These are phyloP conservation scores for Sphagnum tenellum DNA, from an alignment of 225 moss, liverwort and hornwort species.

Conservation along the genomic window DNA sequence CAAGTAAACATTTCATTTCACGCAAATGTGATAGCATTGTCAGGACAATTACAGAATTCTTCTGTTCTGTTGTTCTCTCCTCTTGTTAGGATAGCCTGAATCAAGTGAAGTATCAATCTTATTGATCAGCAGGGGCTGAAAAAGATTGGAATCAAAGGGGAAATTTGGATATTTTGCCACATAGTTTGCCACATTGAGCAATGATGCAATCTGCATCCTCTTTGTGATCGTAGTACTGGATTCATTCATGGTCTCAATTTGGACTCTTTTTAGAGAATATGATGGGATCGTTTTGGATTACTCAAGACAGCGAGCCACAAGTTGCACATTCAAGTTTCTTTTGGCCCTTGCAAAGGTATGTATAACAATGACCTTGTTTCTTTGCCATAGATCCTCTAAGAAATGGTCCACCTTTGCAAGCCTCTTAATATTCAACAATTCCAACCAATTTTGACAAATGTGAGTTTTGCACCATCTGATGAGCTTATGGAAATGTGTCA, in stretches of 20 bases:
- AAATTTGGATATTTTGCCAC: not conserved
- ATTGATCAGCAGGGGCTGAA: not conserved
- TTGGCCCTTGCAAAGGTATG: slow-evolving; percentile 60
- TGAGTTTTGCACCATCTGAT: not conserved
- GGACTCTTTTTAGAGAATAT: slow-evolving; percentile 47
- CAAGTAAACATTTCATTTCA: slow-evolving; percentile 17
- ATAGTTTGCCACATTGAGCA: not conserved
- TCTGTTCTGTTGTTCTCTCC: not conserved
- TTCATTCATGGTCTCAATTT: not conserved
- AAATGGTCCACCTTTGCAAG: not conserved
- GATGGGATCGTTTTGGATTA: slow-evolving; percentile 88
- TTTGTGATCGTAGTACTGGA: not conserved
- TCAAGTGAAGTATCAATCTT: not conserved
- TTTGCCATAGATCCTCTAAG: not conserved
- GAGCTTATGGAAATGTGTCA: no score
- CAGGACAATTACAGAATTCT: not conserved
- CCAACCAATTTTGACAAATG: not conserved
- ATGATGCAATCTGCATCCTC: not conserved
- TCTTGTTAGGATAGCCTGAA: not conserved
- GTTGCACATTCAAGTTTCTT: slow-evolving; percentile 51
- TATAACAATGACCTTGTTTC: not conserved
- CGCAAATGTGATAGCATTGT: not conserved
- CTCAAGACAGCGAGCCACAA: slow-evolving; percentile 70
- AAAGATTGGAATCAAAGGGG: not conserved
- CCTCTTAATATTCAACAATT: not conserved